Evolutionary conservation across 2,329 filamentous ascomycete species (phyloP).

Genomic region (Claviceps arundinis): DNA sequence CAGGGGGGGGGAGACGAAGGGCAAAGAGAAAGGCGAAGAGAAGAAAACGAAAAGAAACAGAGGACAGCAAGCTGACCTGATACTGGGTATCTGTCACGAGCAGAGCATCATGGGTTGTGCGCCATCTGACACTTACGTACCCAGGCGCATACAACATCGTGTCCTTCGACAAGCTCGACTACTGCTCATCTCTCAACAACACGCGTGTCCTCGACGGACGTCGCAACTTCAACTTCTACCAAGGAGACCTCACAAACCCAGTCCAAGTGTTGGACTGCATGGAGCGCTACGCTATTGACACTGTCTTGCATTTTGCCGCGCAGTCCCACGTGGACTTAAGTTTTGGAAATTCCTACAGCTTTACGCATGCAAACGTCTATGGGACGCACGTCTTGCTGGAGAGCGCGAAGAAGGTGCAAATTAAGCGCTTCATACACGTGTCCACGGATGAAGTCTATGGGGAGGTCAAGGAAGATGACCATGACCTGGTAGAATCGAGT

Average conservation of each 20-base stretch:
- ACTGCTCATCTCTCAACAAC: slow-evolving; percentile 71
- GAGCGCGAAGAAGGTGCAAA: slow-evolving; percentile 55
- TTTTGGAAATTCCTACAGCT: slow-evolving; percentile 71
- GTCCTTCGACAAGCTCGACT: slow-evolving; percentile 76
- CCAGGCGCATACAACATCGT: slow-evolving; percentile 62
- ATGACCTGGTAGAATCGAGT: slow-evolving; percentile 60
- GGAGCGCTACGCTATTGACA: slow-evolving; percentile 60
- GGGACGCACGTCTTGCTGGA: slow-evolving; percentile 76
- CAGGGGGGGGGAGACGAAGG: background rate
- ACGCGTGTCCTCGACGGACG: slow-evolving; percentile 53
- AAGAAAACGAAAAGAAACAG: background rate
- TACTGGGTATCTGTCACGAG: background rate
- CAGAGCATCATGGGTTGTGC: slow-evolving; percentile 72
- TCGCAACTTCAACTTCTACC: slow-evolving; percentile 66
- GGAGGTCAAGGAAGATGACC: slow-evolving; percentile 58
- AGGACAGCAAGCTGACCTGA: background rate
- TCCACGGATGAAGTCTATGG: slow-evolving; percentile 81
- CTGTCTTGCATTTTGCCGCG: slow-evolving; percentile 74
- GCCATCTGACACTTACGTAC: slow-evolving; percentile 64
- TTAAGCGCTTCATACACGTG: slow-evolving; percentile 67
- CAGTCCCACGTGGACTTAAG: slow-evolving; percentile 73
- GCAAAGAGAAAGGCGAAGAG: too few species aligned
- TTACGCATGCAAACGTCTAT: slow-evolving; percentile 71
- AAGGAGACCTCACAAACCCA: slow-evolving; percentile 64
- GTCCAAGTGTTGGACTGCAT: slow-evolving; percentile 58